These are phyloP conservation scores for Fibroporia radiculosa DNA, from an alignment of 768 basidiomycete genomes.

Conservation along the genomic window DNA sequence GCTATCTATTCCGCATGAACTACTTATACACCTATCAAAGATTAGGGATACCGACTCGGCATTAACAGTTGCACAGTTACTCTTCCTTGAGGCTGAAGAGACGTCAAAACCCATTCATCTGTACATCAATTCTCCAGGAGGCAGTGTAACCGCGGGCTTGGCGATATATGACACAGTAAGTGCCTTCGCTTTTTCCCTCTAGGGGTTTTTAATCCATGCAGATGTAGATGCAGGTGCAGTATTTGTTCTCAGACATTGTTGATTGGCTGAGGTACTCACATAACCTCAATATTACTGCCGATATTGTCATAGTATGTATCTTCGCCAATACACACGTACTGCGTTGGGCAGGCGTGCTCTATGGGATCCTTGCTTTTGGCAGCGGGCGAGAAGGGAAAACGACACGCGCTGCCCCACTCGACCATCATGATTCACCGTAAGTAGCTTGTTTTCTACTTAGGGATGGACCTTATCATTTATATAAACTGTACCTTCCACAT, in stretches of 20 bases:
- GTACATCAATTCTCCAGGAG: constrained; percentile 96
- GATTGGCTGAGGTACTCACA: background rate
- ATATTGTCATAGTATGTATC: constrained; percentile 81
- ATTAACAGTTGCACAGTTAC: constrained; percentile 81
- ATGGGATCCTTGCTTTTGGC: constrained; percentile 94
- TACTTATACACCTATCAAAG: constrained; percentile 30
- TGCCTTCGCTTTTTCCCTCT: background rate
- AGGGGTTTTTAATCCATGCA: constrained; percentile 2
- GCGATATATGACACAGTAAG: constrained; percentile 96
- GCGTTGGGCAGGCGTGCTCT: constrained; percentile 89
- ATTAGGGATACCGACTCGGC: constrained; percentile 88
- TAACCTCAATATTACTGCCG: background rate
- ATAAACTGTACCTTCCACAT: no score
- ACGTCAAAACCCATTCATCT: constrained; percentile 90
- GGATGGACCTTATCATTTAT: no score
- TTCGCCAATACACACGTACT: constrained; percentile 94
- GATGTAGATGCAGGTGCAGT: constrained; percentile 63
- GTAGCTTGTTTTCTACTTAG: constrained; percentile 19
- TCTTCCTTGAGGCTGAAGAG: constrained; percentile 95
- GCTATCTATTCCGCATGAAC: background rate
- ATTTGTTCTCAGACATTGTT: background rate
- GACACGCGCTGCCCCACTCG: constrained; percentile 87
- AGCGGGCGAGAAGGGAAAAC: constrained; percentile 83
- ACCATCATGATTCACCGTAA: constrained; percentile 98
- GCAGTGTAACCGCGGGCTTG: constrained; percentile 90